A percentile compares a stretch with the other conserved stretches of the same genome.
Conservation (phyloP, 1,284 basidiomycete species). For the Pyrrhoderma lamaoense region DNA sequence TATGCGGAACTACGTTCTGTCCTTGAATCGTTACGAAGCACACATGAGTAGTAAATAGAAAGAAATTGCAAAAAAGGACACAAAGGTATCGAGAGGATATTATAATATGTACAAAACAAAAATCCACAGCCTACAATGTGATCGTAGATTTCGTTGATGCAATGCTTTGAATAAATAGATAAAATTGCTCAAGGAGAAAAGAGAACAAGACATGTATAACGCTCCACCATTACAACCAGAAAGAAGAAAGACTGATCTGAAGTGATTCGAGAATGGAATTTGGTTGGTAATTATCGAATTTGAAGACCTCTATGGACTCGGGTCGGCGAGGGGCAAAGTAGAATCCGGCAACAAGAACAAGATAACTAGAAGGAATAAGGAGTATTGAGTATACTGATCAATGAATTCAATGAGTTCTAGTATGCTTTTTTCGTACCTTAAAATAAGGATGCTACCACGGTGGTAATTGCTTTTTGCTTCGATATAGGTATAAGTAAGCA, state of each 20-base stretch:
- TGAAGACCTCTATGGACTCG: constrained; percentile 16
- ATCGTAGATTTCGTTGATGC: not conserved
- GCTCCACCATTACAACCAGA: constrained; percentile 8
- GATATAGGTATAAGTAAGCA: constrained; percentile 98
- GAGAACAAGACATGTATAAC: not conserved
- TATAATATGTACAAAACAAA: constrained; percentile 7
- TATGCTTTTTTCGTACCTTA: constrained; percentile 54
- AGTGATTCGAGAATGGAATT: constrained; percentile 3
- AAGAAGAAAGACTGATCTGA: constrained; percentile 1
- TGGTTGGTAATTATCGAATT: not conserved
- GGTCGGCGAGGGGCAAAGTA: constrained; percentile 42
- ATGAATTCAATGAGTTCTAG: no score
- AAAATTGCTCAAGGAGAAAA: not conserved
- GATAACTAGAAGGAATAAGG: constrained; percentile 31
- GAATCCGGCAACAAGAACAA: constrained; percentile 54
- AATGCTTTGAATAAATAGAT: not conserved
- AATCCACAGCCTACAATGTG: no score
- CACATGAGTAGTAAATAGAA: constrained; percentile 49
- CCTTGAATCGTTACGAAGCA: constrained; percentile 53
- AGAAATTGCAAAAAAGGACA: no score
- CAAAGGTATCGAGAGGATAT: not conserved
- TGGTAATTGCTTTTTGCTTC: constrained; percentile 98
- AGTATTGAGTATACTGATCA: not conserved
- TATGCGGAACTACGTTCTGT: constrained; percentile 40
- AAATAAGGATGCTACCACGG: constrained; percentile 85